These are phyloP conservation scores for Penicillium arizonense DNA, from an alignment of 495 filamentous ascomycete genomes.

Conservation along the genomic window DNA sequence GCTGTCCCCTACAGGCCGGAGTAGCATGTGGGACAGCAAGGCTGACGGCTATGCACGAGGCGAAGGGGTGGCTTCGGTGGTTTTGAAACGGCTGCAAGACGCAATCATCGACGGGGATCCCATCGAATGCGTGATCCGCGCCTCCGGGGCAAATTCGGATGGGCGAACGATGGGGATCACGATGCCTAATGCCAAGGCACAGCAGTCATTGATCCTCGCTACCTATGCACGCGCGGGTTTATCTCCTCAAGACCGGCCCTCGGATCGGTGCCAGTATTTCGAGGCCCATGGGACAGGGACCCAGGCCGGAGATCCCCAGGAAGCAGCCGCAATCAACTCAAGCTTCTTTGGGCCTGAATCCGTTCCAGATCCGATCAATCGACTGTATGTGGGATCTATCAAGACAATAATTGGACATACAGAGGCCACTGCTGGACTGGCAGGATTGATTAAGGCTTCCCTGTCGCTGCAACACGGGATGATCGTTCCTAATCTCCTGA, in stretches of 20 bases:
- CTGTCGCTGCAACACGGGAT: no score
- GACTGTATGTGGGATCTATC: slow-evolving; percentile 38
- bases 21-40: neutral
- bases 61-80: neutral
- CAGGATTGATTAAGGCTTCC: neutral
- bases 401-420: slow-evolving; percentile 51
- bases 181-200: neutral
- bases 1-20: neutral
- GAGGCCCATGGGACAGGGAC: slow-evolving; percentile 50
- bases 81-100: neutral
- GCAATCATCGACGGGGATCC: neutral
- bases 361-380: neutral
- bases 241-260: neutral
- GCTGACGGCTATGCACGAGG: neutral
- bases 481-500: no score
- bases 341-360: slow-evolving; percentile 36
- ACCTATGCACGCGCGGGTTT: neutral
- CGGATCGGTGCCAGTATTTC: neutral
- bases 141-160: neutral
- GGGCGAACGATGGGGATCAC: neutral
- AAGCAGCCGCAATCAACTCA: slow-evolving; percentile 36
- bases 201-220: neutral
- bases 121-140: neutral
- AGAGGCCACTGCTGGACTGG: slow-evolving; percentile 46
- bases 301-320: slow-evolving; percentile 43